A percentile compares a stretch with the other conserved stretches of the same genome.
phyloP scores from a whole-genome alignment of 441 rosid species.

The Gossypium schwendimanii region DNA sequence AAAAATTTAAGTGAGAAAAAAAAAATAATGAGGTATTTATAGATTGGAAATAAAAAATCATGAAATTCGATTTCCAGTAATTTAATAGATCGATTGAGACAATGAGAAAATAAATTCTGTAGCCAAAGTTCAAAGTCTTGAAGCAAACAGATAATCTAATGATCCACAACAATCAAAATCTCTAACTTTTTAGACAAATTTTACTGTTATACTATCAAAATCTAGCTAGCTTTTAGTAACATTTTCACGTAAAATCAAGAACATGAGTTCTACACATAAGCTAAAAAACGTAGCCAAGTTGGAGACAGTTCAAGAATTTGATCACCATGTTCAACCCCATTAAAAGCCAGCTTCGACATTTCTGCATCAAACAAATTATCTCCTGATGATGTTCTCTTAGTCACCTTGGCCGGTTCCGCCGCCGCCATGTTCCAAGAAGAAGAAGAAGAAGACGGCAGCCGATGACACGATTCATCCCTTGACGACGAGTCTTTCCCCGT shows the following conservation, averaged over 20 bases:
- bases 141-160: not conserved
- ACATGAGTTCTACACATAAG: not conserved
- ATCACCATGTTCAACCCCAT: not conserved
- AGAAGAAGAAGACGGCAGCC: not conserved
- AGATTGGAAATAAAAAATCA: no score
- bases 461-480: not conserved
- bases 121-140: no score
- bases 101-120: no score
- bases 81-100: no score
- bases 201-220: no score
- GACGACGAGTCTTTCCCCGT: constrained; percentile 33
- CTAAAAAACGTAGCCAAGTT: constrained; percentile 7
- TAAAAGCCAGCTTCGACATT: not conserved
- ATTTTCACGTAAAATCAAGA: not conserved
- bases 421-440: not conserved
- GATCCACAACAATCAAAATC: not conserved
- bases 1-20: no score
- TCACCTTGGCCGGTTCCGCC: not conserved
- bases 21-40: no score
- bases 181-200: not conserved
- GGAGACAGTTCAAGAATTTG: constrained; percentile 11
- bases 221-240: not conserved
- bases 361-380: not conserved
- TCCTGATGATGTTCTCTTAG: not conserved
- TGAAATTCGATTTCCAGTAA: no score